Base-by-base conservation (phyloP, 805 yeast species). In the Saccharomycopsis selenospora region DNA sequence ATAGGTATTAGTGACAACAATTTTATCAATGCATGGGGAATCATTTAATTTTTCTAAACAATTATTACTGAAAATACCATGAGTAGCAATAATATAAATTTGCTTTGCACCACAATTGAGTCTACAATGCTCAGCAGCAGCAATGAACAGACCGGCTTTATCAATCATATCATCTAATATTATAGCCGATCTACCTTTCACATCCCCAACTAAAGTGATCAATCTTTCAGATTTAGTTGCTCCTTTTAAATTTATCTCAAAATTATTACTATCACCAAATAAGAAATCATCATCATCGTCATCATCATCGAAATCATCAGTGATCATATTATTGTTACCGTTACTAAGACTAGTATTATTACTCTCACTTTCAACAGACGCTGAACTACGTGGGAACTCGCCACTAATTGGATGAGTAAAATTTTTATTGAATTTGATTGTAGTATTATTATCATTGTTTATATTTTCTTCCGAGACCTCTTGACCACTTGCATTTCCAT, bases 71-170 rank as follows among this genome's bases (percentile, higher is more conserved):
- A 93, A 91, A 40, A 91, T 77, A 56, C 99, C 99, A 62, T 93
- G 99, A 3, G 98, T 91, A 13, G 96, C 98, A 52, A 93, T 80
- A 22, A 93, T 80, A 59, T 84, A 86, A 24, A 93, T 96, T 50
- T 79, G 75, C 59, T 82, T 84, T 52, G 99, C 99, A 50, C 99
- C 99, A 70, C 99, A 93, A 66, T 90, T 91, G 66, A 86, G 73
- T 56, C 95, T 78, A 64, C 95, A 79, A 69, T 93, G 99, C 69
- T 93, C 99, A 28, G 99, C 99, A 40, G 99, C 99, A 26, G 97
- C 91, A 55, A 93, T 85, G 63, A 90, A 91, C 7, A 95, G 80
- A 55, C 83, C 82, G 41, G 96, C 96, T 63, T 93, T 88, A 64
- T 93, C 99, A 59, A 93, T 84, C 95, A 93, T 87, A 64, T 93